These are phyloP conservation scores for Raffaelea albimanens DNA, from an alignment of 2,329 filamentous ascomycete species.

Conservation along the genomic window DNA sequence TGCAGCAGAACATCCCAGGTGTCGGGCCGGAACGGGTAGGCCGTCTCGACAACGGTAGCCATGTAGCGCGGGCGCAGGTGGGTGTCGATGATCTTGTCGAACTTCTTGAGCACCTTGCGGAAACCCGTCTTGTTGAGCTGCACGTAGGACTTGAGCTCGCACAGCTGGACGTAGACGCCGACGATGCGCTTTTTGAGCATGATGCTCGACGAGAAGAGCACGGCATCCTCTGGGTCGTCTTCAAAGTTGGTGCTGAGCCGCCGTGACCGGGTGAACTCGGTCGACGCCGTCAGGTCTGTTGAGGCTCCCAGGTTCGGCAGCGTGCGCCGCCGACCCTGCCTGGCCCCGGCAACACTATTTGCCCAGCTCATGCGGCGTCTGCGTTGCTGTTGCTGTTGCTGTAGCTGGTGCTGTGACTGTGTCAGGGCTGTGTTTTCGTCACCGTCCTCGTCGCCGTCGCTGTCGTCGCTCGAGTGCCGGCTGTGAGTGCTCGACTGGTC, in stretches of 20 bases:
- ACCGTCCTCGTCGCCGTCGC: conserved; percentile 51
- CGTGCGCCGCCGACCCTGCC: neutral
- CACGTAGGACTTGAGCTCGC: conserved; percentile 90
- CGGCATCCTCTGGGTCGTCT: conserved; percentile 67
- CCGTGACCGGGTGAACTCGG: conserved; percentile 48
- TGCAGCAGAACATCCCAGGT: conserved; percentile 64
- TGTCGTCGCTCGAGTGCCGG: conserved; percentile 43
- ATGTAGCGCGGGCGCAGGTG: conserved; percentile 73
- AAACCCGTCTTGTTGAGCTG: conserved; percentile 97
- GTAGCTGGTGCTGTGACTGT: conserved; percentile 14
- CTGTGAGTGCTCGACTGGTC: neutral
- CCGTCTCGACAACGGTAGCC: conserved; percentile 60
- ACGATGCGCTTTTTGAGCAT: conserved; percentile 89
- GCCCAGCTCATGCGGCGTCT: conserved; percentile 29
- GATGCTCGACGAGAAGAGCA: conserved; percentile 59
- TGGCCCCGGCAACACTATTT: conserved; percentile 1
- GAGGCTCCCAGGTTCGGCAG: conserved; percentile 25
- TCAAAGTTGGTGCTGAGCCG: conserved; percentile 62
- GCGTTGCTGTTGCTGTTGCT: conserved; percentile 11
- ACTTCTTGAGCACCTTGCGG: conserved; percentile 94
- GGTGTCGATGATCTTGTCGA: conserved; percentile 88
- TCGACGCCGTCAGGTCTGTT: conserved; percentile 52
- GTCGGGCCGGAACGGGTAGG: conserved; percentile 69
- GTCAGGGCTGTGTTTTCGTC: conserved; percentile 49
- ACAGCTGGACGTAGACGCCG: conserved; percentile 80